These are phyloP conservation scores for Knufia petricola DNA, from an alignment of 2,329 filamentous ascomycete genomes.

Conservation along the genomic window DNA sequence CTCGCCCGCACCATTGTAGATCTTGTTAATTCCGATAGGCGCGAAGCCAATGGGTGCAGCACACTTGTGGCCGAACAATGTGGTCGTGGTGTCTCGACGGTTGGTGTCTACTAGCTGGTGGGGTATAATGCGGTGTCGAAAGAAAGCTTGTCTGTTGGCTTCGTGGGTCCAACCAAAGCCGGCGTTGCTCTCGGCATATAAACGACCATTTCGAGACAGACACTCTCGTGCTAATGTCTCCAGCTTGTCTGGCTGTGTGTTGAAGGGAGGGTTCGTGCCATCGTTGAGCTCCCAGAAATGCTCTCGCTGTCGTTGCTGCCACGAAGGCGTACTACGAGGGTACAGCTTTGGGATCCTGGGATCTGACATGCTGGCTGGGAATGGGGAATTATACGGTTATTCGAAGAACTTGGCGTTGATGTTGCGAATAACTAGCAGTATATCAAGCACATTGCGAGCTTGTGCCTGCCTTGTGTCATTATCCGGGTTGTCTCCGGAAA, in stretches of 20 bases:
- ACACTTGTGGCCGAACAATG: conserved; percentile 52
- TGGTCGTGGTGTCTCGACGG: conserved; percentile 46
- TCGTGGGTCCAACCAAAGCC: conserved; percentile 36
- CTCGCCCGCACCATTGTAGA: conserved; percentile 52
- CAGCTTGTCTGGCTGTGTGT: conserved; percentile 47
- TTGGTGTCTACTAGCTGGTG: conserved; percentile 54
- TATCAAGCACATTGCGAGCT: too few species aligned
- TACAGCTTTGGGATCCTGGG: conserved; percentile 44
- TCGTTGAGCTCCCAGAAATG: conserved; percentile 47
- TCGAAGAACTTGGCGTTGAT: too few species aligned
- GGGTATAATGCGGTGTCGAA: conserved; percentile 53
- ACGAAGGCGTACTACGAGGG: conserved; percentile 43
- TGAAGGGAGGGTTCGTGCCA: conserved; percentile 42
- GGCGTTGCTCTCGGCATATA: conserved; percentile 31
- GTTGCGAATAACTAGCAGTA: too few species aligned
- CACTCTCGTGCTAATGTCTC: conserved; percentile 48
- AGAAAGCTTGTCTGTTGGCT: conserved; percentile 55
- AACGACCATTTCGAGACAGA: conserved; percentile 49
- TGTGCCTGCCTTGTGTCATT: too few species aligned
- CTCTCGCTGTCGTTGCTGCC: conserved; percentile 45
- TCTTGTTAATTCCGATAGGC: conserved; percentile 57
- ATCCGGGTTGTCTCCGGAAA: too few species aligned
- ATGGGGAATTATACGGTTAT: too few species aligned
- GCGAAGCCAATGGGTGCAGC: conserved; percentile 55
- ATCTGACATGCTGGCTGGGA: conserved; percentile 27